Conservation (phyloP, 2,329 filamentous ascomycete genomes). For the Zymoseptoria pseudotritici region DNA sequence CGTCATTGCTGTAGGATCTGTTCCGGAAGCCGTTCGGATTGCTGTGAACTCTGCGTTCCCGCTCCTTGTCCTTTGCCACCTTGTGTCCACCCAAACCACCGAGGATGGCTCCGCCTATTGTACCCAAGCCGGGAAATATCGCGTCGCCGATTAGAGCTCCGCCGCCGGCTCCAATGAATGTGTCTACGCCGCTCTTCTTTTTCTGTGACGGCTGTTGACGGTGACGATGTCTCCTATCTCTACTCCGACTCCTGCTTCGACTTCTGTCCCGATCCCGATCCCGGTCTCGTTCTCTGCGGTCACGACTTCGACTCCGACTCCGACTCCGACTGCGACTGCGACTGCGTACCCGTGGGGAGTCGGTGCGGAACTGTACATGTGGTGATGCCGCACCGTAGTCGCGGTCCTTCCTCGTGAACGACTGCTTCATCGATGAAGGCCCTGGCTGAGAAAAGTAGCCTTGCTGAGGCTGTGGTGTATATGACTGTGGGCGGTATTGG, state of each 20-base stretch:
- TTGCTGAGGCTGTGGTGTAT: constrained; percentile 7
- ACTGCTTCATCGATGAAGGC: constrained; percentile 9
- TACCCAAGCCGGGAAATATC: constrained; percentile 40
- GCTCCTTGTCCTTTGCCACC: constrained; percentile 26
- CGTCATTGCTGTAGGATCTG: constrained; percentile 13
- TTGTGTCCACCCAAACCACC: constrained; percentile 38
- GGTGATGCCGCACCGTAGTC: background rate
- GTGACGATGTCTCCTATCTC: constrained; percentile 16
- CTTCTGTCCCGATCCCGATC: constrained; percentile 14
- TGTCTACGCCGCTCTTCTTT: constrained; percentile 26
- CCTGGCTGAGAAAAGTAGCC: constrained; percentile 9
- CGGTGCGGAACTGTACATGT: background rate
- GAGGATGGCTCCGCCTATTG: constrained; percentile 32
- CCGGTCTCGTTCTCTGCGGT: background rate
- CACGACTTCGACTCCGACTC: background rate
- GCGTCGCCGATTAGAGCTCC: constrained; percentile 39
- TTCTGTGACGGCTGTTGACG: constrained; percentile 12
- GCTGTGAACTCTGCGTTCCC: constrained; percentile 14
- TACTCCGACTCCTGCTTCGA: constrained; percentile 7
- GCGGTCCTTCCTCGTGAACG: constrained; percentile 8
- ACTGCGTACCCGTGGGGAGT: background rate
- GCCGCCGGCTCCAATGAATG: constrained; percentile 39
- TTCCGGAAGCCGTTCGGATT: constrained; percentile 10
- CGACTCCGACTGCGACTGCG: background rate
- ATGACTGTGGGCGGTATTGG: constrained; percentile 11